Base-by-base conservation (phyloP, 2,329 filamentous ascomycete genomes). In the Trichoderma simmonsii region DNA sequence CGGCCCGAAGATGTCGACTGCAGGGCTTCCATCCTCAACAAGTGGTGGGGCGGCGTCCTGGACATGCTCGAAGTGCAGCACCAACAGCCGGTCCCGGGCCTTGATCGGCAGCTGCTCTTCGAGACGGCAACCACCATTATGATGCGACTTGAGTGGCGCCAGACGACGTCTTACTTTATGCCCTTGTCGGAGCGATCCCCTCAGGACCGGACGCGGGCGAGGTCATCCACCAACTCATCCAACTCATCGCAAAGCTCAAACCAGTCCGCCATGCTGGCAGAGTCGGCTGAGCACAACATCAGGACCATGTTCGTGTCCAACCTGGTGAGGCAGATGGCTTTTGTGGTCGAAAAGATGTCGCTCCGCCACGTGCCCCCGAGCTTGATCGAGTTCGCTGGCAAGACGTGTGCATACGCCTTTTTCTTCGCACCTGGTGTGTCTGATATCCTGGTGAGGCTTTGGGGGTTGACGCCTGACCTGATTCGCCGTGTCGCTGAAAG, bases 401-500 rank as follows among this genome's bases (percentile, higher is more conserved):
- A 96, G 81, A 93, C 94, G 4, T 95, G 93, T 78, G 94, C 95
- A 2, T 97, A 97, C 80, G 94, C 93, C 34, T 97, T 97, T 81
- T 96, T 95, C 82, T 98, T 97, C 77, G 95, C 93, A 32, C 93
- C 94, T 0, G 93, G 93, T 5, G 89, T 97, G 70, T 92, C 93
- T 8, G 94, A 97, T 77, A 89, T 97, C 65, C 85, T 97, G 63
- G 89, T 95, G 30, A 89, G 94, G 18, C 84, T 97, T 6, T 97
- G 95, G 94, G 89, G 89, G 48, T 85, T 93, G 24, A 89, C 90
- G 3, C 84, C 91, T 4, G 90, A 91, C 71, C 83, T 90, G 56
- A 86, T 97, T 77, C 89, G 92, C 74, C 90, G 93, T 28, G 87
- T 93, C 1, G 86, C 93, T 9, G 87, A 90, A 64, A 91, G 92